Evolutionary conservation across 371 early-diverging fungal genomes (phyloP).

Genomic region (Lichtheimia corymbifera): DNA sequence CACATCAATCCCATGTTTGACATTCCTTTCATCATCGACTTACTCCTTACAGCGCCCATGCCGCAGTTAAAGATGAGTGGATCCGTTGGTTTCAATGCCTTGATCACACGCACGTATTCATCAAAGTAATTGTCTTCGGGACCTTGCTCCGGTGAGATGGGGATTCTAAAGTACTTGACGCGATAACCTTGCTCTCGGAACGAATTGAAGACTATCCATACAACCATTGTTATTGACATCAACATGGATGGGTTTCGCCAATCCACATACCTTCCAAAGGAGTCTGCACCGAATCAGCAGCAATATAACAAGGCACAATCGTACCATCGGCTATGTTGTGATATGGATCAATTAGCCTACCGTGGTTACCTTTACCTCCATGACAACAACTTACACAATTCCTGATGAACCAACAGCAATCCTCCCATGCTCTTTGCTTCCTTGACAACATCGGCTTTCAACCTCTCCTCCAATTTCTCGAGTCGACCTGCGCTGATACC

Average conservation of each 20-base stretch:
- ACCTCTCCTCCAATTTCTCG: constrained; percentile 69
- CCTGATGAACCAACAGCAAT: constrained; percentile 69
- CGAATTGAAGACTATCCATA: constrained; percentile 46
- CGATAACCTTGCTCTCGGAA: constrained; percentile 50
- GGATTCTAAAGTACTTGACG: constrained; percentile 62
- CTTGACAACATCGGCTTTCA: constrained; percentile 67
- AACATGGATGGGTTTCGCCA: neutral
- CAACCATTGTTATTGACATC: neutral
- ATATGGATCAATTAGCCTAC: neutral
- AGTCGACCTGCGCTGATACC: constrained; percentile 69
- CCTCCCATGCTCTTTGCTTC: constrained; percentile 57
- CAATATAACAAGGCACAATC: constrained; percentile 67
- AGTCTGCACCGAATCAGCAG: constrained; percentile 64
- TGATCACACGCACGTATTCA: constrained; percentile 64
- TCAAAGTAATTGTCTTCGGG: constrained; percentile 73
- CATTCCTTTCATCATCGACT: constrained; percentile 15
- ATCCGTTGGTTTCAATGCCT: constrained; percentile 44
- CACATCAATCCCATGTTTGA: no score
- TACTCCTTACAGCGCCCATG: constrained; percentile 73
- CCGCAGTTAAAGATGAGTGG: constrained; percentile 76
- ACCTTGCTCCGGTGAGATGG: constrained; percentile 67
- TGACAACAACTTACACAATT: constrained; percentile 43
- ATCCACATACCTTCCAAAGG: constrained; percentile 51
- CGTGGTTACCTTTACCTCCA: neutral
- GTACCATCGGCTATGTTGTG: constrained; percentile 43